Evolutionary conservation across 257 asterid genomes (phyloP).

Genomic region (Solanum bukasovii): DNA sequence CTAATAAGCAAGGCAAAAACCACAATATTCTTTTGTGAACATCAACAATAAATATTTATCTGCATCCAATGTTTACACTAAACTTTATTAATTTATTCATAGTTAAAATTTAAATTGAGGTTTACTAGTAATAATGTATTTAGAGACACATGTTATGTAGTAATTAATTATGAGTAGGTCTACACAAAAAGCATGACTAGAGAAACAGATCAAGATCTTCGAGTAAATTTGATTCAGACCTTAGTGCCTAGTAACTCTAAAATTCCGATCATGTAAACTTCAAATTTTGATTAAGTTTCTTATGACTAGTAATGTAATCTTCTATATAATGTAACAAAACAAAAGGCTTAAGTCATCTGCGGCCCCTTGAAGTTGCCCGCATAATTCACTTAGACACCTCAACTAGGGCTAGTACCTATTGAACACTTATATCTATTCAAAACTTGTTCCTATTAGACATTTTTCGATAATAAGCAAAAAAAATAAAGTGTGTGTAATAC

Average conservation of each 20-base stretch:
- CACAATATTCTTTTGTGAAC: background rate
- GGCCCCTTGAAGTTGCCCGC: too few relatives aligned
- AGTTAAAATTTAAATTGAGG: background rate
- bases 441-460: too few relatives aligned
- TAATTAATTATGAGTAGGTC: background rate
- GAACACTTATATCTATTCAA: too few relatives aligned
- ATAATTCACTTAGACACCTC: too few relatives aligned
- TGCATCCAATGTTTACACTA: background rate
- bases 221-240: background rate
- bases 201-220: background rate
- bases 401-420: too few relatives aligned
- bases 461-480: too few relatives aligned
- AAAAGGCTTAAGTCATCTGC: background rate
- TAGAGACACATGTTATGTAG: background rate
- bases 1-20: background rate
- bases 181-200: background rate
- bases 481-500: too few relatives aligned
- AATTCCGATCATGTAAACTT: background rate
- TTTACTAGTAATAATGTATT: too few relatives aligned
- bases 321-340: background rate
- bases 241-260: background rate
- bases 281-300: background rate
- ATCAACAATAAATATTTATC: background rate
- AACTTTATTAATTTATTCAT: background rate
- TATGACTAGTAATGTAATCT: background rate